Evolutionary conservation across 2,329 filamentous ascomycete species (phyloP).

Genomic region (Acephala macrosclerotiorum): DNA sequence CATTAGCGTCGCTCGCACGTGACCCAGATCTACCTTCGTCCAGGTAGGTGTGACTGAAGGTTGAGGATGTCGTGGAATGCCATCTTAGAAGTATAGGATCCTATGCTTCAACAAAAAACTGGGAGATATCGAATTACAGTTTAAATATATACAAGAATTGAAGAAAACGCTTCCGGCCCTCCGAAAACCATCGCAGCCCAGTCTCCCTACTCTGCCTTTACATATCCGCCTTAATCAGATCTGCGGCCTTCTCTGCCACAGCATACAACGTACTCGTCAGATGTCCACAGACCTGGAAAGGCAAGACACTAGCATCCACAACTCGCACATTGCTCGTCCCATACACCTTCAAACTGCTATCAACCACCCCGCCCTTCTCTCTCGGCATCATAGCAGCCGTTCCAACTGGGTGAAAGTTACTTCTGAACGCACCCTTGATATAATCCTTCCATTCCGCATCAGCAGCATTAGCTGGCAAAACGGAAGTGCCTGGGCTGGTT

Average conservation of each 20-base stretch:
- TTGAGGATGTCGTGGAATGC: too few species aligned
- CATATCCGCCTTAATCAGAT: conserved; percentile 11
- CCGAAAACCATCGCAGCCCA: too few species aligned
- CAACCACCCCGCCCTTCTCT: conserved; percentile 15
- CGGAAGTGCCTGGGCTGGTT: conserved; percentile 33
- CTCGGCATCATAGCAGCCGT: conserved; percentile 14
- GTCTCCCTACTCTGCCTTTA: background rate
- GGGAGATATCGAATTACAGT: too few species aligned
- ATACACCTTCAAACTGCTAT: conserved; percentile 15
- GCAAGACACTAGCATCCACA: conserved; percentile 11
- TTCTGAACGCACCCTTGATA: background rate
- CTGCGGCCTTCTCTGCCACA: conserved; percentile 13
- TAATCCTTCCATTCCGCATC: conserved; percentile 4
- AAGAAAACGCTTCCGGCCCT: too few species aligned
- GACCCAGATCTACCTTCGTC: too few species aligned
- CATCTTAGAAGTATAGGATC: too few species aligned
- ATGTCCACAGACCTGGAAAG: background rate
- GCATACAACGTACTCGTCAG: conserved; percentile 11
- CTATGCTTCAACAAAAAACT: too few species aligned
- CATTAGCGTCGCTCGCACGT: too few species aligned
- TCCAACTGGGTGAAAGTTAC: conserved; percentile 12
- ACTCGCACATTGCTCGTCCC: conserved; percentile 7
- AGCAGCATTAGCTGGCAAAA: conserved; percentile 39
- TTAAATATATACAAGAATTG: too few species aligned
- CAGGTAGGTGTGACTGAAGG: too few species aligned